These are phyloP conservation scores for Boletus insuetus DNA, from an alignment of 768 basidiomycete species.

Conservation along the genomic window DNA sequence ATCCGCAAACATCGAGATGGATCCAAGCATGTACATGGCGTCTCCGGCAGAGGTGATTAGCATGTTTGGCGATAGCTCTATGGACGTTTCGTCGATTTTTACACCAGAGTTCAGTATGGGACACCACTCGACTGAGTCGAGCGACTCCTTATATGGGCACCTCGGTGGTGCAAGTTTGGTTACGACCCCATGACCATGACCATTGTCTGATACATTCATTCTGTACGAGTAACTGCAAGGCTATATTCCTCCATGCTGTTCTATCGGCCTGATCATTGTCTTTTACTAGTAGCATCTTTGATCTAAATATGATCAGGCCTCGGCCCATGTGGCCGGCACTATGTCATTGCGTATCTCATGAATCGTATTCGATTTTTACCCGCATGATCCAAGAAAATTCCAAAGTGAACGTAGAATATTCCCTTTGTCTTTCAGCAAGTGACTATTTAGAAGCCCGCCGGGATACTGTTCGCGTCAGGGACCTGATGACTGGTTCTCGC, in stretches of 20 bases:
- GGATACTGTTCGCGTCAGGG: background rate
- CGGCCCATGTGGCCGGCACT: too few relatives aligned
- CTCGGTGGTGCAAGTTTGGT: conserved; percentile 22
- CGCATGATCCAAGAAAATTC: background rate
- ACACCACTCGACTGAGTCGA: conserved; percentile 24
- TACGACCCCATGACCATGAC: conserved; percentile 23
- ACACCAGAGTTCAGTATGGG: conserved; percentile 30
- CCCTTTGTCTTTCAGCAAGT: background rate
- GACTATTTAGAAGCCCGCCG: background rate
- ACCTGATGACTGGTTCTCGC: background rate
- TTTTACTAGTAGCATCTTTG: background rate
- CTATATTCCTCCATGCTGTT: conserved; percentile 4
- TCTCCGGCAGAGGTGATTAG: conserved; percentile 57
- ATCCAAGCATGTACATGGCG: conserved; percentile 51
- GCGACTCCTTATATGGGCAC: conserved; percentile 29
- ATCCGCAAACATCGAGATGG: conserved; percentile 44
- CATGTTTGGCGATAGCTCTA: conserved; percentile 48
- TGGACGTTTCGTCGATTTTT: conserved; percentile 37
- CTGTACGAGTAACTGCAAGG: conserved; percentile 16
- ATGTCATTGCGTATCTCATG: too few relatives aligned
- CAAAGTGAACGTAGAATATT: background rate
- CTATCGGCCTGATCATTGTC: conserved; percentile 4
- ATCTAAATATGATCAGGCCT: too few relatives aligned
- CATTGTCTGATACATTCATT: conserved; percentile 1
- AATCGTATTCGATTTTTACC: too few relatives aligned